Evolutionary conservation across 2,329 filamentous ascomycete species (phyloP).

Genomic region (Microdochium trichocladiopsis): DNA sequence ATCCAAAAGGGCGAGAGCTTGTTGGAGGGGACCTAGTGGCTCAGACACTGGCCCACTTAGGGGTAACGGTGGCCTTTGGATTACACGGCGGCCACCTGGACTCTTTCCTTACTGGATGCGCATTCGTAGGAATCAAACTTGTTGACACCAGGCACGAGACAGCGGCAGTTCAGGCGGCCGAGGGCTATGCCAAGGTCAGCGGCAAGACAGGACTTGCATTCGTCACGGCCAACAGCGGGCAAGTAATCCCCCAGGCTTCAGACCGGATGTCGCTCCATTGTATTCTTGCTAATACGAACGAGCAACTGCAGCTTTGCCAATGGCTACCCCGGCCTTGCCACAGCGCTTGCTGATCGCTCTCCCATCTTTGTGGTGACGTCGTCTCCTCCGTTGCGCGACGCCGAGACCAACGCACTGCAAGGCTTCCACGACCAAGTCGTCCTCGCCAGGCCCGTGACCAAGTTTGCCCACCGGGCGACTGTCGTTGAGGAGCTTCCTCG

Average conservation of each 20-base stretch:
- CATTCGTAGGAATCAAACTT: conserved; percentile 28
- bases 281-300: not conserved
- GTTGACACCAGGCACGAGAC: conserved; percentile 39
- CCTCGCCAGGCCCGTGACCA: conserved; percentile 32
- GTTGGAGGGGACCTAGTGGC: conserved; percentile 36
- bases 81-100: conserved; percentile 40
- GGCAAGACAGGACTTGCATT: conserved; percentile 36
- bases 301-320: conserved; percentile 29
- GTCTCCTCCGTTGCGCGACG: conserved; percentile 33
- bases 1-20: conserved; percentile 20
- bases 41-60: conserved; percentile 31
- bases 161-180: conserved; percentile 37
- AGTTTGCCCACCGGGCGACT: conserved; percentile 35
- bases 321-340: conserved; percentile 34
- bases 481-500: conserved; percentile 35
- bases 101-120: conserved; percentile 36
- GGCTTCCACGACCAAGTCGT: conserved; percentile 38
- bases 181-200: conserved; percentile 35
- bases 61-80: conserved; percentile 35
- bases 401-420: conserved; percentile 36
- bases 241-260: conserved; percentile 4
- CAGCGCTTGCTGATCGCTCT: conserved; percentile 34
- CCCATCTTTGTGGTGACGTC: conserved; percentile 36
- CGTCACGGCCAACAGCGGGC: conserved; percentile 40
- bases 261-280: not conserved